These are phyloP conservation scores for Monosporozyma yasuniensis DNA, from an alignment of 805 yeast genomes.

Conservation along the genomic window DNA sequence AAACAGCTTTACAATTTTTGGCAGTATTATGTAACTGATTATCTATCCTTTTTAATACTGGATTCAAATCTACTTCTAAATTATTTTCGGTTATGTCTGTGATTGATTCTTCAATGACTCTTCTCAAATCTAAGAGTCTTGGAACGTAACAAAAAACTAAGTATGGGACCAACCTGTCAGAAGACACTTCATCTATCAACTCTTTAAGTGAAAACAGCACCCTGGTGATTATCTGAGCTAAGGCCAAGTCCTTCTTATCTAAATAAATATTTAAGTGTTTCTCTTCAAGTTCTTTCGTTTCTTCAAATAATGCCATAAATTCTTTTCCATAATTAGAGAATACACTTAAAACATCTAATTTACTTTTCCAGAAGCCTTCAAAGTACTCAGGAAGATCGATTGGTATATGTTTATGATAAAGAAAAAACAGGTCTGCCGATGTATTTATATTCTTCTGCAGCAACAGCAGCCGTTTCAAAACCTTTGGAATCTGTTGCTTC, in stretches of 20 bases:
- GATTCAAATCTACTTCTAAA: neutral
- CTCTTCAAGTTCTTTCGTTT: neutral
- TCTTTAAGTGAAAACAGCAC: neutral
- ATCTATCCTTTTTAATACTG: neutral
- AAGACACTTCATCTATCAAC: neutral
- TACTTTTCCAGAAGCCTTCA: neutral
- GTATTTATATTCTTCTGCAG: neutral
- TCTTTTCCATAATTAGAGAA: neutral
- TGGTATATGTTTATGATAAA: neutral
- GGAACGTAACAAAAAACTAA: neutral
- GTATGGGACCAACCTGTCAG: neutral
- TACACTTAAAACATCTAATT: neutral
- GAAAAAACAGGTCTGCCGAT: neutral
- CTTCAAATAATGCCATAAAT: neutral
- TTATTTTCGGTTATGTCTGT: neutral
- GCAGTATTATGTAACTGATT: neutral
- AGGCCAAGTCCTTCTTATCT: neutral
- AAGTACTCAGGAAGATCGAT: neutral
- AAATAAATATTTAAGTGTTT: neutral
- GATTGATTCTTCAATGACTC: neutral
- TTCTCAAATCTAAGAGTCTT: neutral
- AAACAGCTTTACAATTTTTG: neutral
- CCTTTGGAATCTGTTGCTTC: neutral
- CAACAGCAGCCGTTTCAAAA: neutral
- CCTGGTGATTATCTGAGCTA: neutral